Evolutionary conservation across 148 eudicot species (phyloP).

Genomic region (Silene latifolia): DNA sequence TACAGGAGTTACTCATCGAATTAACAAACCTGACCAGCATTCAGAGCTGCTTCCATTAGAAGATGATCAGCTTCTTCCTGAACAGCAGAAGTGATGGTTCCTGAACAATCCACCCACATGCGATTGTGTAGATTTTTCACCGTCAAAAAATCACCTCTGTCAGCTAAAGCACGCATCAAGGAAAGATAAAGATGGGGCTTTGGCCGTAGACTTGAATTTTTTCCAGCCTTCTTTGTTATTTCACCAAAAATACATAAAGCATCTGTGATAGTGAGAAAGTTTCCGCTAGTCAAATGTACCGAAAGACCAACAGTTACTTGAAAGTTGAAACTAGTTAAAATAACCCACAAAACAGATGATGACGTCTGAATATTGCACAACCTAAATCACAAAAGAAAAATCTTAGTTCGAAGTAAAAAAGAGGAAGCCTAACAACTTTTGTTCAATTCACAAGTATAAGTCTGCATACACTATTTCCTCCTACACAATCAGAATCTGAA

Average conservation of each 20-base stretch:
- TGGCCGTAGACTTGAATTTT: conserved; percentile 41
- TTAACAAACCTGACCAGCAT: conserved; percentile 52
- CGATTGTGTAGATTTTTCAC: conserved; percentile 48
- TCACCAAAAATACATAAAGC: conserved; percentile 62
- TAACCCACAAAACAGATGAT: neutral
- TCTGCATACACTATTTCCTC: neutral
- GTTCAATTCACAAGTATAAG: neutral
- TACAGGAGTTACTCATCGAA: conserved; percentile 2
- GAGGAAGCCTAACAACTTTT: neutral
- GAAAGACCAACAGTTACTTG: neutral
- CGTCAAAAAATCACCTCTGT: conserved; percentile 45
- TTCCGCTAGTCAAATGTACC: neutral
- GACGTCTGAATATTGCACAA: neutral
- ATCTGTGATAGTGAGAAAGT: conserved; percentile 25
- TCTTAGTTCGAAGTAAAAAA: neutral
- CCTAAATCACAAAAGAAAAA: conserved; percentile 4
- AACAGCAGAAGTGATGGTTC: conserved; percentile 36
- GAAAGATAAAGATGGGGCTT: conserved; percentile 75
- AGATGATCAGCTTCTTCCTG: conserved; percentile 67
- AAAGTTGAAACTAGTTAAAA: neutral
- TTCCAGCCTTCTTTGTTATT: conserved; percentile 43
- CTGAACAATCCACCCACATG: conserved; percentile 61
- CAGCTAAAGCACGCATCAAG: conserved; percentile 66
- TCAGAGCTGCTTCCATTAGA: conserved; percentile 67
- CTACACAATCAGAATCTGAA: neutral